Evolutionary conservation across 1,284 basidiomycete genomes (phyloP).

Genomic region (Anthracocystis walkeri): DNA sequence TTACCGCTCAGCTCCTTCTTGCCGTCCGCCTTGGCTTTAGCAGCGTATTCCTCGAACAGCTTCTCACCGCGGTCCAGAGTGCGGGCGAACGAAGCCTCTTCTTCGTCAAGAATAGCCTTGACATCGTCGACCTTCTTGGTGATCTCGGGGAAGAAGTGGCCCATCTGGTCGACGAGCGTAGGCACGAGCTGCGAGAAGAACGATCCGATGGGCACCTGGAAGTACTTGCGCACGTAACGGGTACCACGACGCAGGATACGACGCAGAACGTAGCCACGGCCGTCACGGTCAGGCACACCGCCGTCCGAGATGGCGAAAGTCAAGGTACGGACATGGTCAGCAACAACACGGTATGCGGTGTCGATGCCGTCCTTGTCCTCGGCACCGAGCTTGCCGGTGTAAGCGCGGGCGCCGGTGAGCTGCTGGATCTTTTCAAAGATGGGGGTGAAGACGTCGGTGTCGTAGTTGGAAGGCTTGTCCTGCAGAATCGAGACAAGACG

Average conservation of each 20-base stretch:
- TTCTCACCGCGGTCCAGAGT: conserved; percentile 97
- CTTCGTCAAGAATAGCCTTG: conserved; percentile 95
- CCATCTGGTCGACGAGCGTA: conserved; percentile 88
- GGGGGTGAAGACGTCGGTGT: conserved; percentile 93
- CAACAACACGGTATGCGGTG: conserved; percentile 95
- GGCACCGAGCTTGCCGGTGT: conserved; percentile 89
- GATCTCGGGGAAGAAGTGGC: conserved; percentile 92
- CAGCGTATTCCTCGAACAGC: conserved; percentile 91
- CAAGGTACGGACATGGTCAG: conserved; percentile 94
- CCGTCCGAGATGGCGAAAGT: conserved; percentile 96
- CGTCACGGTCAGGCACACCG: conserved; percentile 94
- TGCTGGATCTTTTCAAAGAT: conserved; percentile 90
- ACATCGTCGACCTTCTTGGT: conserved; percentile 84
- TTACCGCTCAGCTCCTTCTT: conserved; percentile 82
- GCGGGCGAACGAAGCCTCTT: conserved; percentile 95
- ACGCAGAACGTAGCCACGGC: conserved; percentile 93
- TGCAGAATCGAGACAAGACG: conserved; percentile 94
- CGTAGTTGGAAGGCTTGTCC: conserved; percentile 93
- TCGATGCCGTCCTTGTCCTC: conserved; percentile 94
- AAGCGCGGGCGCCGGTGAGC: conserved; percentile 87
- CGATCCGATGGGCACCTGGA: conserved; percentile 90
- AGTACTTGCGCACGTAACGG: conserved; percentile 93
- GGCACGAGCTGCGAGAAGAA: conserved; percentile 96
- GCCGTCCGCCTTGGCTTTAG: conserved; percentile 77
- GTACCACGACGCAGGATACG: conserved; percentile 92